A percentile compares a stretch with the other conserved stretches of the same genome.
Evolutionary conservation across 768 basidiomycete genomes (phyloP).

Genomic region (Boletus vermiculosoides): DNA sequence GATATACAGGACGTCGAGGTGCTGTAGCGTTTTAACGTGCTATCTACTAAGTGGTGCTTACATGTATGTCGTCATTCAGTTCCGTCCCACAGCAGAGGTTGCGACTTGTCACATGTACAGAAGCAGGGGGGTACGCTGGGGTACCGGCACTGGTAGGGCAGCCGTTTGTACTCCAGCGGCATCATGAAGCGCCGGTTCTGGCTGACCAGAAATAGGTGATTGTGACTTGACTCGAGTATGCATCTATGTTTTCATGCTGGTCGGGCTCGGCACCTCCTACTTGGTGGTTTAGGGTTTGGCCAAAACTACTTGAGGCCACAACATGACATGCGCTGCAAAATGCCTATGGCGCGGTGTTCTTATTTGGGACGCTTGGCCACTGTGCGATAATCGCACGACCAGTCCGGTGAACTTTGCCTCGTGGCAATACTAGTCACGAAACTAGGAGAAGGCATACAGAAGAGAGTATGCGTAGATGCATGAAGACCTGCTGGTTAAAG

Average conservation of each 20-base stretch:
- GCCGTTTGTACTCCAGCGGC: not conserved
- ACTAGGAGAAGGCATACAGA: not conserved
- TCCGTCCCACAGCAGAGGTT: not conserved
- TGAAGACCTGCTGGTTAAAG: not conserved
- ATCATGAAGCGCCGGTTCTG: not conserved
- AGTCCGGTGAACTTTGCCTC: too few relatives aligned
- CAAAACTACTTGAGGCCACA: too few relatives aligned
- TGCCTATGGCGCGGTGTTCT: not conserved
- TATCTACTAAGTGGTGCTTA: not conserved
- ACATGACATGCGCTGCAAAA: not conserved
- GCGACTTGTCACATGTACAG: not conserved
- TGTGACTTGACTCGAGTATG: not conserved
- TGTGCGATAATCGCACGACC: not conserved
- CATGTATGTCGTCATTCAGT: not conserved
- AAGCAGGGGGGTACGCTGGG: not conserved
- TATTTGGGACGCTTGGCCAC: too few relatives aligned
- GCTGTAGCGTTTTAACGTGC: not conserved
- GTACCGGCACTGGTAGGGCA: not conserved
- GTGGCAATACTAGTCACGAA: too few relatives aligned
- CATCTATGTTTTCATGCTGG: not conserved
- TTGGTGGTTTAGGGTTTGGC: not conserved
- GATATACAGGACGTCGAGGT: not conserved
- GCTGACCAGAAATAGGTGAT: not conserved
- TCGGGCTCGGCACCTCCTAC: not conserved
- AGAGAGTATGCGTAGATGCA: too few relatives aligned